Percentiles rank a stretch among this genome's conserved stretches.
phyloP scores from a whole-genome alignment of 1,284 basidiomycete genomes.

The Irpex lacteus region DNA sequence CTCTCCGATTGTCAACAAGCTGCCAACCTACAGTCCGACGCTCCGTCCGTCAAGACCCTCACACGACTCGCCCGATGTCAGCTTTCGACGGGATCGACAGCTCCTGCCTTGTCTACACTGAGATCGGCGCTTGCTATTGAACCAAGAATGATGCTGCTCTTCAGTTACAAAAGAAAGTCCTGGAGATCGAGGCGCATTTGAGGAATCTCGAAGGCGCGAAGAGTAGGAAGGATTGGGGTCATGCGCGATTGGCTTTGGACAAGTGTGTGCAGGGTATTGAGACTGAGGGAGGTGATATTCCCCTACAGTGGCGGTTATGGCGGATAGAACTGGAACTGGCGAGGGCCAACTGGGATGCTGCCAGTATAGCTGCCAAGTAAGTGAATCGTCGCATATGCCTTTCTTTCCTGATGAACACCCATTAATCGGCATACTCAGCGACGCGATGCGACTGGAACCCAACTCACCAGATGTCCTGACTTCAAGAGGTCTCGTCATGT shows the following conservation, averaged over 20 bases:
- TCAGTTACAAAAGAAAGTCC: slow-evolving; percentile 59
- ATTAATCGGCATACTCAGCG: slow-evolving; percentile 39
- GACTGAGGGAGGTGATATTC: slow-evolving; percentile 69
- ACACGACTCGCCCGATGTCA: slow-evolving; percentile 80
- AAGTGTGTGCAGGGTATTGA: slow-evolving; percentile 71
- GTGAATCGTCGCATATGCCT: neutral
- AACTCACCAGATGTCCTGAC: slow-evolving; percentile 82
- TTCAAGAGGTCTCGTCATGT: slow-evolving; percentile 77
- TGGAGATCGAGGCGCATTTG: slow-evolving; percentile 62
- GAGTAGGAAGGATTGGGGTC: slow-evolving; percentile 62
- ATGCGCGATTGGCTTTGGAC: slow-evolving; percentile 70
- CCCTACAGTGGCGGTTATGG: slow-evolving; percentile 78
- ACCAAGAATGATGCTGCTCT: slow-evolving; percentile 51
- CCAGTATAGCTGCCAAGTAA: slow-evolving; percentile 70
- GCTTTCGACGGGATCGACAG: slow-evolving; percentile 67
- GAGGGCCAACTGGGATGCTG: slow-evolving; percentile 67
- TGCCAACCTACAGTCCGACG: slow-evolving; percentile 56
- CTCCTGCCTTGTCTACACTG: slow-evolving; percentile 61
- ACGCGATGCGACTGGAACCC: slow-evolving; percentile 69
- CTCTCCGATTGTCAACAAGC: slow-evolving; percentile 80
- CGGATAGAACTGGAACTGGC: slow-evolving; percentile 73
- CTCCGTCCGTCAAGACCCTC: slow-evolving; percentile 61
- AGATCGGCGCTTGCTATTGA: slow-evolving; percentile 55
- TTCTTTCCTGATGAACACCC: neutral
- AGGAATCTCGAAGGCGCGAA: slow-evolving; percentile 59